Evolutionary conservation across 306 rosid species (phyloP), one percentile per base, ranked within the genome.

Genomic region (Prunus mira): DNA sequence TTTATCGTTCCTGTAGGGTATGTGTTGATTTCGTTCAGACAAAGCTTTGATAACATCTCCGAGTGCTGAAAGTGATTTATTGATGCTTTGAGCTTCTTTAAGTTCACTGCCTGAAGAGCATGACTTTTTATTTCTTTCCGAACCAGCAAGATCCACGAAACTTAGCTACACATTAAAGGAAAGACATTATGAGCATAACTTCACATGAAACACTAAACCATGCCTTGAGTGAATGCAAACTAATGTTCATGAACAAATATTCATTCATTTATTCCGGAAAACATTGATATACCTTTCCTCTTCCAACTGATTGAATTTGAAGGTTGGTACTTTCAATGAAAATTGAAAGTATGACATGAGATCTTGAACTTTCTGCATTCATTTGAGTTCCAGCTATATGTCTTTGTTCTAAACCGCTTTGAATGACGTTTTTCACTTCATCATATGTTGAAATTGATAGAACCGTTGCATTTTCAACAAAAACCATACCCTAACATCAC

Each of bases 141-240:
- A 95, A 41, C 99, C 99, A 67, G 98, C 99, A 74, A 95, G 99
- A 82, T 95, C 99, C 76, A 92, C 99, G 82, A 95, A 95, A 83
- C 99, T 95, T 77, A 95, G 79, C 97, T 30, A 84, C 76, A 82
- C 58, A 51, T 64, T 6, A 62, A 17, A 18, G 6, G 10, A 56
- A 62, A 54, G 8, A 14, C 6, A 69, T n/a, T 50, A 19, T 71
- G 24, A 75, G 47, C 41, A 55, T 28, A 66, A n/a, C 50, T 52
- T 60, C 3, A 60, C 46, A 17, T 65, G 43, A 74, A 54, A 71
- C 18, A 57, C 22, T 12, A 11, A 65, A 46, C 52, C 47, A 65
- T 34, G 78, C 46, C 50, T 76, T 18, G 14, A 28, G 41, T 28
- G 22, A 62, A 50, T 77, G 58, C 41, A 46, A 19, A 62, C 20